These are phyloP conservation scores for Colletotrichum destructivum DNA, from an alignment of 2,329 filamentous ascomycete species.

Conservation along the genomic window DNA sequence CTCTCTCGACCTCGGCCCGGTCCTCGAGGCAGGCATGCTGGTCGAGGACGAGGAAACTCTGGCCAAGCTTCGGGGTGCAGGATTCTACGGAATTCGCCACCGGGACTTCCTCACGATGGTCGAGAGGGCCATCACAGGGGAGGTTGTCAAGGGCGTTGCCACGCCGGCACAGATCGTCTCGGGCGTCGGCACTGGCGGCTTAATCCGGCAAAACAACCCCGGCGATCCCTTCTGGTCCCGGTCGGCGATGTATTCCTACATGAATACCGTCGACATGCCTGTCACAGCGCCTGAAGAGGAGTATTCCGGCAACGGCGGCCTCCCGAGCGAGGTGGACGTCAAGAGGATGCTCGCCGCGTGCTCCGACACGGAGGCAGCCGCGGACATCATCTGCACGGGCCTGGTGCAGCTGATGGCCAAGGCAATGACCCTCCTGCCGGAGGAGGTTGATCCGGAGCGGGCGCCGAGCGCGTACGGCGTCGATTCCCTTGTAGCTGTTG, in stretches of 20 bases:
- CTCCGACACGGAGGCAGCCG: slow-evolving; percentile 49
- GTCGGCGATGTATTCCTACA: slow-evolving; percentile 63
- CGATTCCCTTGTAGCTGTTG: slow-evolving; percentile 67
- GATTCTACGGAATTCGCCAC: slow-evolving; percentile 69
- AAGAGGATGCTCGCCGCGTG: slow-evolving; percentile 53
- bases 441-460: slow-evolving; percentile 60
- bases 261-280: slow-evolving; percentile 65
- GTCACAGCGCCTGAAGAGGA: slow-evolving; percentile 46
- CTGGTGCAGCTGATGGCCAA: slow-evolving; percentile 59
- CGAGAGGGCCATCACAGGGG: slow-evolving; percentile 61
- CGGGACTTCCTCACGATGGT: slow-evolving; percentile 65
- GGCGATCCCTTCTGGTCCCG: slow-evolving; percentile 69
- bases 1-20: slow-evolving; percentile 66
- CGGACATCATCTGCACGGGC: slow-evolving; percentile 53
- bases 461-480: slow-evolving; percentile 64
- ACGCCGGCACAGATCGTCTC: slow-evolving; percentile 66
- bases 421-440: slow-evolving; percentile 60
- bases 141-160: slow-evolving; percentile 45
- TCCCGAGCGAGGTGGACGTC: slow-evolving; percentile 44
- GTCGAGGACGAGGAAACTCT: slow-evolving; percentile 63
- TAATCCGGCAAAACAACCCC: slow-evolving; percentile 66
- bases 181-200: slow-evolving; percentile 68
- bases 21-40: slow-evolving; percentile 70
- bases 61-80: slow-evolving; percentile 63
- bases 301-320: neutral